Evolutionary conservation across 2,329 filamentous ascomycete species (phyloP).

Genomic region (Cladosporium sp.): DNA sequence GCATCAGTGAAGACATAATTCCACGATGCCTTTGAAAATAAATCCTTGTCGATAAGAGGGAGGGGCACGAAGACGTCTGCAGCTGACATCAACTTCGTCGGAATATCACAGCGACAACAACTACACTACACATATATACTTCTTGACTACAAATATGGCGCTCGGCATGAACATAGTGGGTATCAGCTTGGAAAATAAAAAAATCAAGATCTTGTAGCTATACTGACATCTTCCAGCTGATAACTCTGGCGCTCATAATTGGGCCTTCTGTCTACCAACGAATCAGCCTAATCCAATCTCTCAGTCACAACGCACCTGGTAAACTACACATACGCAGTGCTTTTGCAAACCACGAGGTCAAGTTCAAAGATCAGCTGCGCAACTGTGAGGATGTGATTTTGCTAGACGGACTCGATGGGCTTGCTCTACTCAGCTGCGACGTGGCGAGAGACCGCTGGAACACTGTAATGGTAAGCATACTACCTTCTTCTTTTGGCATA

Average conservation of each 20-base stretch:
- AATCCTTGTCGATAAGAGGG: background rate
- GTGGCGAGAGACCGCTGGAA: slow-evolving; percentile 42
- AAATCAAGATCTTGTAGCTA: too few species aligned
- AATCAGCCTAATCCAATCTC: background rate
- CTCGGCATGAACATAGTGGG: background rate
- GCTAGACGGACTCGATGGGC: slow-evolving; percentile 33
- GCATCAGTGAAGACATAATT: too few species aligned
- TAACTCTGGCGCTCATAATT: background rate
- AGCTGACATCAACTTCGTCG: too few species aligned
- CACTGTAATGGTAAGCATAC: slow-evolving; percentile 39
- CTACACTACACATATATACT: background rate
- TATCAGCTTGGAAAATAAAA: too few species aligned
- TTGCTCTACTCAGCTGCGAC: slow-evolving; percentile 43
- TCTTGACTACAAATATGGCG: background rate
- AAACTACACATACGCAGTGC: background rate
- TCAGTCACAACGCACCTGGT: background rate
- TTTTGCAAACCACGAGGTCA: slow-evolving; percentile 37
- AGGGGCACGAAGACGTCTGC: background rate
- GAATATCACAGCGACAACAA: background rate
- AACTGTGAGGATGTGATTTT: slow-evolving; percentile 43
- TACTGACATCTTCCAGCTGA: background rate
- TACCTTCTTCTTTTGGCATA: too few species aligned
- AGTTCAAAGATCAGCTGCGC: slow-evolving; percentile 33
- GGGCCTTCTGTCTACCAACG: slow-evolving; percentile 2
- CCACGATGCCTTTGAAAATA: background rate